Conservation (phyloP, 495 filamentous ascomycete genomes). For the Gamarada debralockiae region DNA sequence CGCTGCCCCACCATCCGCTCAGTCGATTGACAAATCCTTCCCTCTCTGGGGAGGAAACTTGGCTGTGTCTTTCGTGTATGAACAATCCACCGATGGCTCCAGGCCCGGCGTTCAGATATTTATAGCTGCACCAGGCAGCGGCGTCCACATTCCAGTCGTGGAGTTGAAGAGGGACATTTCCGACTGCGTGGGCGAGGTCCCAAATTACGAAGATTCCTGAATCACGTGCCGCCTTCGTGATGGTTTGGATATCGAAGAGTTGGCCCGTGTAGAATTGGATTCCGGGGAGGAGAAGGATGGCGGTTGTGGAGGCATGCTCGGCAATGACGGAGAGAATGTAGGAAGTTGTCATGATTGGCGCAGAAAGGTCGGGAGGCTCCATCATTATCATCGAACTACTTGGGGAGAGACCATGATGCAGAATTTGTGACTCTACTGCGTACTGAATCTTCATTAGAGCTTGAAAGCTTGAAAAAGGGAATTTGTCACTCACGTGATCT, state of each 20-base stretch:
- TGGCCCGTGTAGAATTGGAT: conserved; percentile 97
- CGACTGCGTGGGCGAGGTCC: conserved; percentile 94
- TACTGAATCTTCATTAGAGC: conserved; percentile 52
- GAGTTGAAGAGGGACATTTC: conserved; percentile 79
- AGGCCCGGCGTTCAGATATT: conserved; percentile 91
- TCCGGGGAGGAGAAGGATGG: conserved; percentile 80
- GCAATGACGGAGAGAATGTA: conserved; percentile 75
- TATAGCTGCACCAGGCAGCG: conserved; percentile 96
- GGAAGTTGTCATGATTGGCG: conserved; percentile 57
- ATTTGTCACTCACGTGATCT: conserved; percentile 70
- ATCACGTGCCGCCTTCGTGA: conserved; percentile 75
- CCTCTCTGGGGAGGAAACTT: conserved; percentile 38
- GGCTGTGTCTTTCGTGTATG: conserved; percentile 73
- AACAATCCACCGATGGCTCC: conserved; percentile 85
- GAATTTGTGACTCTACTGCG: conserved; percentile 82
- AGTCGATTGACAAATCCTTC: conserved; percentile 32
- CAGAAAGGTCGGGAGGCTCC: conserved; percentile 50
- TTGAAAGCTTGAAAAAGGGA: neutral
- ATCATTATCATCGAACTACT: conserved; percentile 68
- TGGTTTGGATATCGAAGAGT: conserved; percentile 74
- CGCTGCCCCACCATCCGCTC: conserved; percentile 88
- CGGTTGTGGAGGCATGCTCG: conserved; percentile 69
- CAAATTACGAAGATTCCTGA: conserved; percentile 80
- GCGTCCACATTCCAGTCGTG: conserved; percentile 97
- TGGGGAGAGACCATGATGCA: conserved; percentile 53